Evolutionary conservation across 345 rosid genomes (phyloP), one percentile per base, ranked within the genome.

Genomic region (Gossypium longicalyx): DNA sequence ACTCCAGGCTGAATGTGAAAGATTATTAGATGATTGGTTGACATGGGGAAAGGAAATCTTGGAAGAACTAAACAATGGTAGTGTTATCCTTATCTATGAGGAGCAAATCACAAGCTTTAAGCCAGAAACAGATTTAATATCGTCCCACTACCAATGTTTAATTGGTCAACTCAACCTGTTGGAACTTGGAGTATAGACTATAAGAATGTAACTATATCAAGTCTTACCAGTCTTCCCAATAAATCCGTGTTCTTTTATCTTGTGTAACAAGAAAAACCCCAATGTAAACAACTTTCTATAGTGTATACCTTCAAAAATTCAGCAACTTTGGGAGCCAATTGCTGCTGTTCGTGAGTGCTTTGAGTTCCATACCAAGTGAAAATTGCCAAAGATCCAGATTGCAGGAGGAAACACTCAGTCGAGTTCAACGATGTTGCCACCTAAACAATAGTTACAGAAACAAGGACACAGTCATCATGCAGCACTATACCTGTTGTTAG

Each of bases 341-440:
- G 95, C 84, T 93, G 94, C 82, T 93, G 95, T 85, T 96, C 97
- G 78, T 80, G 85, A 38, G 97, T 77, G 83, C 99, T 88, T 86
- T 93, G 94, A 85, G 80, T 91, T 79, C 99, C 99, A 80, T 90
- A 93, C 99, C 99, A 96, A 34, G 80, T 83, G 83, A 96, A 96
- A 79, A 91, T 16, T 54, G 62, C 11, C 1, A 93, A 86, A 44
- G 94, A 86, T 57, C 98, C 98, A 81, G 98, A 88, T 89, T 96
- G 99, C 83, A 96, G 94, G 81, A 96, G 90, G 83, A 91, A 93
- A 80, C 98, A 96, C 78, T 93, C 97, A 2, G 76, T 68, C 59
- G 98, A 89, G 82, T 91, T 88, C 85, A 96, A 84, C 69, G 93
- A 91, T 27, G 94, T 80, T 63, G 97, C 97, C 84, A 87, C 90